Evolutionary conservation across 2,329 filamentous ascomycete species (phyloP), one percentile per base, ranked within the genome.

Genomic region (Plectosphaerella sp.): DNA sequence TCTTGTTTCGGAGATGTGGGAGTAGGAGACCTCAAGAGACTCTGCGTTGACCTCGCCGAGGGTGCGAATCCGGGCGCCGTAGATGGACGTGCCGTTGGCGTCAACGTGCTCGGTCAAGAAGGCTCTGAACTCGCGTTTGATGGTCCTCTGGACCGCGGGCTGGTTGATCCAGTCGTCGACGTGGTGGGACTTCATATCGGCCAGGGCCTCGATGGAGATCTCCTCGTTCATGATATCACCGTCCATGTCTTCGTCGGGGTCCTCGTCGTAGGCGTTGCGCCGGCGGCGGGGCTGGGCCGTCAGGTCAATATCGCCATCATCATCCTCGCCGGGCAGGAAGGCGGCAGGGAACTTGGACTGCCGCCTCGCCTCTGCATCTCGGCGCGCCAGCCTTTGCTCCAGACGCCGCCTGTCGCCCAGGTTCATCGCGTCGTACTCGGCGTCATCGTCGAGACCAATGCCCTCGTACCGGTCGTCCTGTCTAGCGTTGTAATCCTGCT

Each of bases 11-110:
- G 90, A 87, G 16, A 99, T 78, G 68, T 99, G 92, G 58, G 93
- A 89, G 68, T 96, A 99, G 2, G 92, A 97, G 45, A 99, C 91
- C 67, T 99, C 94, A 4, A 99, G 82, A 39, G 93, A 91, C 72
- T 97, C 95, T 47, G 92, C 91, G 68, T 99, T 99, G 67, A 97
- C 80, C 71, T 97, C 93, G 75, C 94, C 95, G n/a, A 99, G 83
- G 0, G 90, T 97, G 59, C 91, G 84, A 59, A 99, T 96, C 52
- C 92, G 88, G 61, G 91, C 92, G 50, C 94, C 94, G 67, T 99
- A 99, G 48, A 99, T 91, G 0, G 94, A 99, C 5, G 84, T 87
- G 51, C 91, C 92, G 58, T 87, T 85, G 50, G 91, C 85, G 64
- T 99, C 94, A 6, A 87, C 96, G 68, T 95, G 97, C 62, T 97